These are phyloP conservation scores for Pyricularia sp. DNA, from an alignment of 2,329 filamentous ascomycete species.

Conservation along the genomic window DNA sequence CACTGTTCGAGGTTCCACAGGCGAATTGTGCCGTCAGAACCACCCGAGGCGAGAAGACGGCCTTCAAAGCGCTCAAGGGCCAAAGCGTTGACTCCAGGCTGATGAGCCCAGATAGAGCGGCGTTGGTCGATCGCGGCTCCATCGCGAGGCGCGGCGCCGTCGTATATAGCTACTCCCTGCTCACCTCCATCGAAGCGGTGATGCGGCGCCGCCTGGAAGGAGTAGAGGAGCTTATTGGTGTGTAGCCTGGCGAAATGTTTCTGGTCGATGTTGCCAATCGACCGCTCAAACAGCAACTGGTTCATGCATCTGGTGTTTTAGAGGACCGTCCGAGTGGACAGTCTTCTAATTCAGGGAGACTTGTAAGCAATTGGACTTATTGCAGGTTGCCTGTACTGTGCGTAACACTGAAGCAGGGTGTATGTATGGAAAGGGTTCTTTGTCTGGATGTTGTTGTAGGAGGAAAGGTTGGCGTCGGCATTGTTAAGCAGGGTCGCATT, in stretches of 20 bases:
- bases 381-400: neutral
- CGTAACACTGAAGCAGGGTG: neutral
- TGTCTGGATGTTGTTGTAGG: neutral
- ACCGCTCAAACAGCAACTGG: slow-evolving; percentile 62
- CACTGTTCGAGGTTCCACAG: slow-evolving; percentile 73
- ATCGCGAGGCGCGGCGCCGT: slow-evolving; percentile 8
- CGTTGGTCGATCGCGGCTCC: slow-evolving; percentile 14
- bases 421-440: neutral
- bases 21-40: slow-evolving; percentile 70
- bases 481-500: too few species aligned
- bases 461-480: too few species aligned
- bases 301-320: slow-evolving; percentile 40
- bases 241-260: slow-evolving; percentile 52
- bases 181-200: slow-evolving; percentile 58
- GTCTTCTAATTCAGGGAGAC: neutral
- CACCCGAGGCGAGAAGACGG: slow-evolving; percentile 67
- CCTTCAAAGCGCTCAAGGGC: slow-evolving; percentile 75
- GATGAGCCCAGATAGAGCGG: slow-evolving; percentile 49
- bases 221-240: slow-evolving; percentile 51
- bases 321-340: slow-evolving; percentile 8
- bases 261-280: slow-evolving; percentile 53
- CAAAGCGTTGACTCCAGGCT: slow-evolving; percentile 65
- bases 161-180: slow-evolving; percentile 18
- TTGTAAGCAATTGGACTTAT: neutral
- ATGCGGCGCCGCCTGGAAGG: slow-evolving; percentile 53